phyloP scores from a whole-genome alignment of 305 asterid genomes.

The Euphrasia arctica region DNA sequence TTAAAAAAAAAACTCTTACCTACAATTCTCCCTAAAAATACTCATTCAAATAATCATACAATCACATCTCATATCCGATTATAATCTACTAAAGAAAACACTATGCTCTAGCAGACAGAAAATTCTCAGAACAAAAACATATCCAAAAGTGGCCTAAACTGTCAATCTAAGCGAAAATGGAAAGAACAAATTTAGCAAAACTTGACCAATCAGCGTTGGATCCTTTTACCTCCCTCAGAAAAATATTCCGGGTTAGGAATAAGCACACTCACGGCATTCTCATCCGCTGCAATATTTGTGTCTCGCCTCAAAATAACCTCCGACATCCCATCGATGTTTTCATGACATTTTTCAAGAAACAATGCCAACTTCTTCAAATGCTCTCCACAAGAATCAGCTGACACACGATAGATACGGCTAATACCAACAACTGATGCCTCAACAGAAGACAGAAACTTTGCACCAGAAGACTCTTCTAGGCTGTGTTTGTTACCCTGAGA shows the following conservation, averaged over 20 bases:
- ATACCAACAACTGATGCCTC: slow-evolving; percentile 80
- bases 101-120: no score
- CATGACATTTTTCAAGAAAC: slow-evolving; percentile 57
- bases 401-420: slow-evolving; percentile 68
- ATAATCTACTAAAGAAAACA: no score
- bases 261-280: slow-evolving; percentile 77
- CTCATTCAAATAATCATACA: no score
- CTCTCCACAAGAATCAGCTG: slow-evolving; percentile 64
- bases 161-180: slow-evolving; percentile 13
- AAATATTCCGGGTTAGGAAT: slow-evolving; percentile 60
- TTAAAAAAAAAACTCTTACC: no score
- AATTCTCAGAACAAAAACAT: no score
- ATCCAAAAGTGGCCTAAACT: slow-evolving; percentile 1
- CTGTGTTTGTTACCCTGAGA: slow-evolving; percentile 43
- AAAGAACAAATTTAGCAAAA: slow-evolving; percentile 12
- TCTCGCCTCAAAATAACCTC: slow-evolving; percentile 78
- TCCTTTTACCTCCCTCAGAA: slow-evolving; percentile 50
- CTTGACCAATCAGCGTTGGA: slow-evolving; percentile 18
- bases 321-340: slow-evolving; percentile 61
- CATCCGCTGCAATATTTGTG: slow-evolving; percentile 63
- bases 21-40: no score
- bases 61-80: no score
- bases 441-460: slow-evolving; percentile 59
- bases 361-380: slow-evolving; percentile 71
- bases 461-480: slow-evolving; percentile 37